Evolutionary conservation across 257 asterid species (phyloP).

Genomic region (Marsdenia floribunda): DNA sequence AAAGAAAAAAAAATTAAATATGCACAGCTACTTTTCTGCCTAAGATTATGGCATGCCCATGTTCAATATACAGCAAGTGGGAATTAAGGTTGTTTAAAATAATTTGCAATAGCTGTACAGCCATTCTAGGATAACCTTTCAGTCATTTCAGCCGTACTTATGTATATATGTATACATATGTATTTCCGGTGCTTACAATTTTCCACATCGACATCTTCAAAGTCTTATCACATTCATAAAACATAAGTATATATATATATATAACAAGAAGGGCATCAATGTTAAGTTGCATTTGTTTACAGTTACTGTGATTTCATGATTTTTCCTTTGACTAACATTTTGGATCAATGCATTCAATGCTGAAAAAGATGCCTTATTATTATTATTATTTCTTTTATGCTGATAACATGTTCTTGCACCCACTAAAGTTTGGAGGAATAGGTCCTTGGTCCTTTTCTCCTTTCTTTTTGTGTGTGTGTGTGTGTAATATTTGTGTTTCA

Average conservation of each 20-base stretch:
- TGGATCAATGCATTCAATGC: too few relatives aligned
- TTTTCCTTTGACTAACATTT: too few relatives aligned
- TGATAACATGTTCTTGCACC: too few relatives aligned
- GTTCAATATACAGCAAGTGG: background rate
- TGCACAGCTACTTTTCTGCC: background rate
- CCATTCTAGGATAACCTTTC: slow-evolving; percentile 12
- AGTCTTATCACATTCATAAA: background rate
- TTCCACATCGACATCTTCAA: background rate
- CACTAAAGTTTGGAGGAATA: too few relatives aligned
- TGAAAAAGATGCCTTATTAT: too few relatives aligned
- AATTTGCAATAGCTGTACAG: slow-evolving; percentile 4
- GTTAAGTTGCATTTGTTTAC: background rate
- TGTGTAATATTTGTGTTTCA: too few relatives aligned
- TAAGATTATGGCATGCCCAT: background rate
- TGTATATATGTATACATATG: background rate
- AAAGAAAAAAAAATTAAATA: background rate
- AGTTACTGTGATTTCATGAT: too few relatives aligned
- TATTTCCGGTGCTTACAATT: background rate
- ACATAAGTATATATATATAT: background rate
- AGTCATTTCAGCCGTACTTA: slow-evolving; percentile 10
- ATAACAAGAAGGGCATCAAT: background rate
- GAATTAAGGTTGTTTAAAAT: background rate
- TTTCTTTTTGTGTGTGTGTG: too few relatives aligned
- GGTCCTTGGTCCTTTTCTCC: too few relatives aligned
- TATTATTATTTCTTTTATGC: too few relatives aligned